Conservation (phyloP, 441 rosid species). For the Erysimum cheiri region DNA sequence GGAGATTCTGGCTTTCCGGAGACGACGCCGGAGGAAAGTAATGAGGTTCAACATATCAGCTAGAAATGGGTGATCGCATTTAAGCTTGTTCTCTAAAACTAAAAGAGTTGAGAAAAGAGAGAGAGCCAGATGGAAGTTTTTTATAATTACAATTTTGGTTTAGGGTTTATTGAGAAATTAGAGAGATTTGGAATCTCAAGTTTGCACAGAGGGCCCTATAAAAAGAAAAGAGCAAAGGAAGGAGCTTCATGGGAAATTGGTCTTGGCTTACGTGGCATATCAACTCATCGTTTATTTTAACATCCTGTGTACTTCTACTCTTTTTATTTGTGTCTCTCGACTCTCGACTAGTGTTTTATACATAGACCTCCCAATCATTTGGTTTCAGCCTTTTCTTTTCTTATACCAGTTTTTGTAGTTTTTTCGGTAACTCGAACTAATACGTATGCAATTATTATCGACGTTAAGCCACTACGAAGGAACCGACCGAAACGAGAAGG, state of each 20-base stretch:
- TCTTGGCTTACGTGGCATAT: conserved; percentile 34
- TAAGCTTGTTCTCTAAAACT: not conserved
- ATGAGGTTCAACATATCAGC: conserved; percentile 62
- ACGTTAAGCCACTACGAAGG: not conserved
- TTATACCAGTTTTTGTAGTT: too few species aligned
- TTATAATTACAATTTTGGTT: too few species aligned
- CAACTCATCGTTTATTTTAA: conserved; percentile 2
- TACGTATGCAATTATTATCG: not conserved
- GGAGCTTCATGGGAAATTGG: conserved; percentile 36
- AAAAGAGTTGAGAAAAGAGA: not conserved
- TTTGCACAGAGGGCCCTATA: not conserved
- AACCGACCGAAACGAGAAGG: not conserved
- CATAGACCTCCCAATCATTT: too few species aligned
- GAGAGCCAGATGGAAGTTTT: conserved; percentile 1
- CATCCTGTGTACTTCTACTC: not conserved
- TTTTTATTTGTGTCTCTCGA: not conserved
- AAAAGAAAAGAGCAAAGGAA: not conserved
- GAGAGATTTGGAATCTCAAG: conserved; percentile 15
- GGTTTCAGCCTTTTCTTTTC: too few species aligned
- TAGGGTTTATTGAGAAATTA: conserved; percentile 28
- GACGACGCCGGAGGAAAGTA: conserved; percentile 70
- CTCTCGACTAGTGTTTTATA: too few species aligned
- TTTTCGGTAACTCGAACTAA: too few species aligned
- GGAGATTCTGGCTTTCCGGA: conserved; percentile 55
- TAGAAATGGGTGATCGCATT: conserved; percentile 32